Conservation (phyloP, 305 asterid genomes). For the Andrographis paniculata region DNA sequence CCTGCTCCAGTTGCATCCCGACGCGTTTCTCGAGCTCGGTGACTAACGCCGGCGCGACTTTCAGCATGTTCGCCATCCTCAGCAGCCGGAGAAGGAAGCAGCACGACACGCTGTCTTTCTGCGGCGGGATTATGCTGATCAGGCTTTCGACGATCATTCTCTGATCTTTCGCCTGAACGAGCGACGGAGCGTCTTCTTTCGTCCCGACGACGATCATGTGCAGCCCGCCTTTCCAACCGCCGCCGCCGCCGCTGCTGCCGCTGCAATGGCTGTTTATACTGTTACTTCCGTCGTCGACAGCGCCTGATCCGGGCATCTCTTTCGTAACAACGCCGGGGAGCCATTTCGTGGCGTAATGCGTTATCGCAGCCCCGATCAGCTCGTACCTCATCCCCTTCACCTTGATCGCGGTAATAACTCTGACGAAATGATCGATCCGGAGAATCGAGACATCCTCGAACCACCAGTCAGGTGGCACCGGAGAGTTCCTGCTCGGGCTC, state of each 20-base stretch:
- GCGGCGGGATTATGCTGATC: slow-evolving; percentile 80
- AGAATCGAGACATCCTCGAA: slow-evolving; percentile 80
- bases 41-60: slow-evolving; percentile 79
- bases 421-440: slow-evolving; percentile 76
- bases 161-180: slow-evolving; percentile 62
- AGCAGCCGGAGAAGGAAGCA: slow-evolving; percentile 70
- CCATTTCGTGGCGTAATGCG: slow-evolving; percentile 78
- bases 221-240: slow-evolving; percentile 68
- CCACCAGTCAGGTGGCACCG: slow-evolving; percentile 91
- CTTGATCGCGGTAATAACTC: slow-evolving; percentile 77
- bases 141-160: slow-evolving; percentile 86
- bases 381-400: slow-evolving; percentile 88
- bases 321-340: slow-evolving; percentile 48
- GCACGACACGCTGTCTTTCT: slow-evolving; percentile 69
- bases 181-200: slow-evolving; percentile 34
- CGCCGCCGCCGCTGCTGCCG: slow-evolving; percentile 15
- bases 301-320: slow-evolving; percentile 28
- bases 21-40: slow-evolving; percentile 86
- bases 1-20: slow-evolving; percentile 92
- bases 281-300: background rate
- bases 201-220: slow-evolving; percentile 63
- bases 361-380: slow-evolving; percentile 60
- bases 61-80: slow-evolving; percentile 71
- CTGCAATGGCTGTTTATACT: background rate
- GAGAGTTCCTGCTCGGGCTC: slow-evolving; percentile 59